phyloP scores from a whole-genome alignment of 345 rosid genomes.

The Euphorbia tirucalli region DNA sequence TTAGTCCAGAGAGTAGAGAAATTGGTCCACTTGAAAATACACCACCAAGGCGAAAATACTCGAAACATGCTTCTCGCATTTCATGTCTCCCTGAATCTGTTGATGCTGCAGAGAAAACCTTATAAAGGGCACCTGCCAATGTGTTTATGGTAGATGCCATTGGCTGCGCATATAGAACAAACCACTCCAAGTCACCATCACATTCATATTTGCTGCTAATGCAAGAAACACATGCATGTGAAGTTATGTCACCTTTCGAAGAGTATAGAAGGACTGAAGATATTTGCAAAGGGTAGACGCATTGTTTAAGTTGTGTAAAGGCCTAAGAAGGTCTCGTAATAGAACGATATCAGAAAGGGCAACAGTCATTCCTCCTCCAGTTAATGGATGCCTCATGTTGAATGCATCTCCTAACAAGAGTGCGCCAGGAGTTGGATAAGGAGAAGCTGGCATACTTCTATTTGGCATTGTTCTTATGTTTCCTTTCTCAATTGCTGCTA shows the following conservation, averaged over 20 bases:
- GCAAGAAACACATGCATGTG: not conserved
- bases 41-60: constrained; percentile 49
- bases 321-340: constrained; percentile 45
- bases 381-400: constrained; percentile 63
- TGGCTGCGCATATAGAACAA: constrained; percentile 38
- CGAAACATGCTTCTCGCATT: constrained; percentile 51
- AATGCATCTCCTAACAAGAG: constrained; percentile 53
- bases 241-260: constrained; percentile 40
- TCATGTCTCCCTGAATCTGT: constrained; percentile 43
- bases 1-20: constrained; percentile 45
- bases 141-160: constrained; percentile 46
- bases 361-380: constrained; percentile 71
- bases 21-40: constrained; percentile 38
- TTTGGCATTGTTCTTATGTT: constrained; percentile 55
- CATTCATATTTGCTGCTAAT: too few relatives aligned
- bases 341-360: constrained; percentile 54
- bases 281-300: constrained; percentile 42
- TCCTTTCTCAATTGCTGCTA: constrained; percentile 42
- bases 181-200: too few relatives aligned
- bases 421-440: constrained; percentile 55
- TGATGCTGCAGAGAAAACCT: constrained; percentile 44
- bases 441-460: constrained; percentile 60
- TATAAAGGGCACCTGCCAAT: constrained; percentile 25
- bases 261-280: constrained; percentile 51
- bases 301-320: constrained; percentile 39